These are phyloP conservation scores for Parietichytrium sp. DNA, from an alignment of 108 stramenopile genomes.

Conservation along the genomic window DNA sequence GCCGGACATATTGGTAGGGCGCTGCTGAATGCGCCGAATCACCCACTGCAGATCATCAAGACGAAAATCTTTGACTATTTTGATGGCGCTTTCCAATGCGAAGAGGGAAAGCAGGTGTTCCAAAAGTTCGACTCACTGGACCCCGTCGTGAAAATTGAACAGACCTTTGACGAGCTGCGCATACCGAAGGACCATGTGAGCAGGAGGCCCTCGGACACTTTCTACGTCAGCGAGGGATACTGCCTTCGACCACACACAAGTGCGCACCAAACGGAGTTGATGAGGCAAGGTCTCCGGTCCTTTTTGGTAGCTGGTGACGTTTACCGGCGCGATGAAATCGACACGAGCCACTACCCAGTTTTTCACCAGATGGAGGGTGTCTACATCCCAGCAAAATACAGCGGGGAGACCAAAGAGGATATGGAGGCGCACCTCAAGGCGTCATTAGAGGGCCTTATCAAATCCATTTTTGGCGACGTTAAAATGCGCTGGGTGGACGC, in stretches of 20 bases:
- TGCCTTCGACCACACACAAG: slow-evolving; percentile 90
- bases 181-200: slow-evolving; percentile 86
- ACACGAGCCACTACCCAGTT: slow-evolving; percentile 86
- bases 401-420: slow-evolving; percentile 54
- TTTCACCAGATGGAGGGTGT: slow-evolving; percentile 98
- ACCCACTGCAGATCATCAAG: slow-evolving; percentile 85
- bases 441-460: slow-evolving; percentile 75
- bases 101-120: slow-evolving; percentile 44
- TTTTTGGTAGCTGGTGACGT: slow-evolving; percentile 89
- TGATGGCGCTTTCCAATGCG: slow-evolving; percentile 39
- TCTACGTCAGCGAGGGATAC: slow-evolving; percentile 72
- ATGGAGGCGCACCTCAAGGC: slow-evolving; percentile 63
- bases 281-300: slow-evolving; percentile 67
- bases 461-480: slow-evolving; percentile 70
- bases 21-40: slow-evolving; percentile 66
- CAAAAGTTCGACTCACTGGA: slow-evolving; percentile 53
- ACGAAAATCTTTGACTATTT: slow-evolving; percentile 78
- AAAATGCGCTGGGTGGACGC: slow-evolving; percentile 73
- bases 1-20: slow-evolving; percentile 72
- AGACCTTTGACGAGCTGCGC: slow-evolving; percentile 66
- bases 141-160: slow-evolving; percentile 68
- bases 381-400: slow-evolving; percentile 63
- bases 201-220: slow-evolving; percentile 81
- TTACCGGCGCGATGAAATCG: slow-evolving; percentile 91
- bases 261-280: slow-evolving; percentile 83